phyloP scores from a whole-genome alignment of 169 alveolate genomes.

The Toxoplasma gondii region DNA sequence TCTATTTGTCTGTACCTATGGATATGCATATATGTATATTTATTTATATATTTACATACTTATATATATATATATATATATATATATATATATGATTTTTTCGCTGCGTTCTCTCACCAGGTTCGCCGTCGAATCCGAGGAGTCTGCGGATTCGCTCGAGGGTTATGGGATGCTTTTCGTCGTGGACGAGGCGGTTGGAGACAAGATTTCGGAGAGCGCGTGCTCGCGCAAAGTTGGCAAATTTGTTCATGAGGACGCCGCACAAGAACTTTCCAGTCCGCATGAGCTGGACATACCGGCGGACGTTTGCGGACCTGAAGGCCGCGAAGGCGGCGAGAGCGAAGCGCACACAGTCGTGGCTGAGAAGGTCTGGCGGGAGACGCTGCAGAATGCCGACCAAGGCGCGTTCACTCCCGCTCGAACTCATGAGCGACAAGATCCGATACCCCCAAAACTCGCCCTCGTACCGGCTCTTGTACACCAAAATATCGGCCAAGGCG shows the following conservation, averaged over 20 bases:
- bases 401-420: slow-evolving; percentile 49
- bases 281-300: slow-evolving; percentile 50
- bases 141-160: slow-evolving; percentile 33
- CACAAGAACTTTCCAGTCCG: slow-evolving; percentile 26
- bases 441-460: slow-evolving; percentile 89
- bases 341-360: slow-evolving; percentile 52
- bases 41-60: background rate
- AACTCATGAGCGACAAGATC: slow-evolving; percentile 68
- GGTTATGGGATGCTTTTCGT: slow-evolving; percentile 36
- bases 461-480: slow-evolving; percentile 81
- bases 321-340: slow-evolving; percentile 61
- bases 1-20: background rate
- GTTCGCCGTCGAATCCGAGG: slow-evolving; percentile 61
- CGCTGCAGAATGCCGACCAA: slow-evolving; percentile 51
- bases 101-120: background rate
- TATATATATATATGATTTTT: too few species aligned
- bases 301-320: slow-evolving; percentile 19
- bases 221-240: slow-evolving; percentile 50
- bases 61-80: too few species aligned
- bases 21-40: background rate
- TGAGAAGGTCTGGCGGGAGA: slow-evolving; percentile 56
- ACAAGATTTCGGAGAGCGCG: slow-evolving; percentile 45
- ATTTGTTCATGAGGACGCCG: slow-evolving; percentile 60
- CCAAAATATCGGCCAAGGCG: slow-evolving; percentile 72
- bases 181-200: slow-evolving; percentile 43